Percentiles rank a stretch among this genome's conserved stretches.
Evolutionary conservation across 345 rosid genomes (phyloP).

Genomic region (Mallotus nudiflorus): DNA sequence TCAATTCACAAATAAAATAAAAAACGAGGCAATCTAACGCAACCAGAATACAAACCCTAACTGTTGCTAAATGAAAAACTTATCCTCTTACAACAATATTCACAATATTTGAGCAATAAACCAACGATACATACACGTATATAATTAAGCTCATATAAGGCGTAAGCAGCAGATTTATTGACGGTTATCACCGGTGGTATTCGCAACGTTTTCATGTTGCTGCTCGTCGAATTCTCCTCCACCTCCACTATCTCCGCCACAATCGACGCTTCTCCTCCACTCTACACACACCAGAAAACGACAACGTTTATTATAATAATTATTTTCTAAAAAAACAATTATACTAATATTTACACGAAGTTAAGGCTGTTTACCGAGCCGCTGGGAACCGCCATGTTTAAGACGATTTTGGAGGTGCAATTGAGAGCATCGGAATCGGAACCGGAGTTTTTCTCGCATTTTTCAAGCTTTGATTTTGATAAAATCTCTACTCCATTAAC

Average conservation of each 20-base stretch:
- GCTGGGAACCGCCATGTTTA: constrained; percentile 67
- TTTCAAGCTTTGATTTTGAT: constrained; percentile 65
- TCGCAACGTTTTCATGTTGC: constrained; percentile 68
- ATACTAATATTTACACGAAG: too few relatives aligned
- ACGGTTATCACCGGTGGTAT: constrained; percentile 77
- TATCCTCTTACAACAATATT: not conserved
- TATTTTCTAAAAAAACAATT: too few relatives aligned
- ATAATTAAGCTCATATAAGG: constrained; percentile 68
- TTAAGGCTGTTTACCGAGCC: constrained; percentile 42
- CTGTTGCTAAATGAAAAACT: not conserved
- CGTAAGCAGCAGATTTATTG: constrained; percentile 80
- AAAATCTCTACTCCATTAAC: constrained; percentile 42
- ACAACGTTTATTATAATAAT: too few relatives aligned
- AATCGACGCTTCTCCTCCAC: constrained; percentile 86
- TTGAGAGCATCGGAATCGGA: constrained; percentile 38
- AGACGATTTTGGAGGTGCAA: constrained; percentile 58
- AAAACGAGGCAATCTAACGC: not conserved
- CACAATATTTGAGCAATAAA: not conserved
- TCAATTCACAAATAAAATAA: not conserved
- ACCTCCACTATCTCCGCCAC: constrained; percentile 91
- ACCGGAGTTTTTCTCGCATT: constrained; percentile 48
- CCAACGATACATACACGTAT: constrained; percentile 46
- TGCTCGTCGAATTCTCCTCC: constrained; percentile 73
- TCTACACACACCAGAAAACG: constrained; percentile 31
- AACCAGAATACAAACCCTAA: not conserved